Percentiles rank a stretch among this genome's conserved stretches.
Evolutionary conservation across 2,329 filamentous ascomycete species (phyloP).

Genomic region (Monosporascus sp.): DNA sequence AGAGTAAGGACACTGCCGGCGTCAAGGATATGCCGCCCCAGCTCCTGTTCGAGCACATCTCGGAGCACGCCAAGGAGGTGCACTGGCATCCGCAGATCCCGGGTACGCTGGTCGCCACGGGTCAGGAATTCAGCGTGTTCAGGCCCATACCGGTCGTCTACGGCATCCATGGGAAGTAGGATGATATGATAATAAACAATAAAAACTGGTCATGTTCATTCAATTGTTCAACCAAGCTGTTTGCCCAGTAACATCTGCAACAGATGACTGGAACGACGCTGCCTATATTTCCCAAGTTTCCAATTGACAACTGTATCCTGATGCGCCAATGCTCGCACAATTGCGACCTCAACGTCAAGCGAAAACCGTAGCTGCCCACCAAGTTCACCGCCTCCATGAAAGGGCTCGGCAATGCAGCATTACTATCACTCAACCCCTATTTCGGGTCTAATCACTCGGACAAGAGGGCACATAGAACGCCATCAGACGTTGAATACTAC

Average conservation of each 20-base stretch:
- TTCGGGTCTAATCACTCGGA: no score
- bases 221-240: no score
- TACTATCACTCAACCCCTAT: no score
- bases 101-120: constrained; percentile 82
- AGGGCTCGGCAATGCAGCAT: no score
- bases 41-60: constrained; percentile 93
- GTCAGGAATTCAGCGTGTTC: constrained; percentile 82
- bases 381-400: no score
- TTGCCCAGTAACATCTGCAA: no score
- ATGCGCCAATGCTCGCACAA: not conserved
- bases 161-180: constrained; percentile 26
- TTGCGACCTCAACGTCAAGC: not conserved
- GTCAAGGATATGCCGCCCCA: constrained; percentile 90
- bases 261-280: no score
- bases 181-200: not conserved
- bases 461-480: no score
- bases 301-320: no score
- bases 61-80: constrained; percentile 88
- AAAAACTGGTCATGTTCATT: not conserved
- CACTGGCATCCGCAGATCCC: constrained; percentile 98
- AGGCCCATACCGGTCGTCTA: constrained; percentile 74
- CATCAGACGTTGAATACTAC: not conserved
- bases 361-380: no score
- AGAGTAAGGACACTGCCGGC: constrained; percentile 83
- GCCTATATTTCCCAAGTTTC: no score